These are phyloP conservation scores for Hemileia vastatrix DNA, from an alignment of 1,284 basidiomycete species.

Conservation along the genomic window DNA sequence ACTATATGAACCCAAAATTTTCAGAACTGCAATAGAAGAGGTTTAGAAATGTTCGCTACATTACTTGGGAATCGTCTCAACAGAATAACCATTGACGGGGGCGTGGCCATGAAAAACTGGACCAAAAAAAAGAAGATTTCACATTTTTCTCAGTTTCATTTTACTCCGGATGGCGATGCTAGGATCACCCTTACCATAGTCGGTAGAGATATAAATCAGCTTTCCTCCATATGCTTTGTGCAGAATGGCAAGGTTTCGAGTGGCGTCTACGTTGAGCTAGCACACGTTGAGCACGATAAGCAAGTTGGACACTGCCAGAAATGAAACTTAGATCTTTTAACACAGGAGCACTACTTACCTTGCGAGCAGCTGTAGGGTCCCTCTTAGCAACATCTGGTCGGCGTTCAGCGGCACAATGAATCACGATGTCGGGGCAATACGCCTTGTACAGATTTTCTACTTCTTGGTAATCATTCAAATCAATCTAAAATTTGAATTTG, in stretches of 20 bases:
- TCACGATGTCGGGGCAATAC: constrained; percentile 53
- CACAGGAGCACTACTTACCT: background rate
- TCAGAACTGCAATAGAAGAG: background rate
- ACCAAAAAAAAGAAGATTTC: background rate
- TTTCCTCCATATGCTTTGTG: background rate
- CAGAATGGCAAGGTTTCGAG: constrained; percentile 11
- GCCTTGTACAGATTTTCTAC: background rate
- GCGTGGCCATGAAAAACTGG: constrained; percentile 68
- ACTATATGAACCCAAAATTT: background rate
- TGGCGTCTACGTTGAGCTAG: constrained; percentile 28
- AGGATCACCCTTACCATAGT: constrained; percentile 41
- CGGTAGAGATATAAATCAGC: constrained; percentile 67
- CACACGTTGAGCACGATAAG: constrained; percentile 22
- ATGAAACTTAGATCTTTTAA: constrained; percentile 55
- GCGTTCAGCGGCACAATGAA: constrained; percentile 75
- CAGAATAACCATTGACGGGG: constrained; percentile 61
- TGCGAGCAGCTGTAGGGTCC: constrained; percentile 46
- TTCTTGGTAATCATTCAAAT: background rate
- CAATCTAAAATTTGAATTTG: background rate
- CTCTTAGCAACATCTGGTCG: constrained; percentile 71
- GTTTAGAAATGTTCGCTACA: background rate
- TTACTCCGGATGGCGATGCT: background rate
- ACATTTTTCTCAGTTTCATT: background rate
- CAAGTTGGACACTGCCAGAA: constrained; percentile 53
- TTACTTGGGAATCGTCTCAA: constrained; percentile 58